Conservation (phyloP, 306 rosid genomes). For the Prunus mume region DNA sequence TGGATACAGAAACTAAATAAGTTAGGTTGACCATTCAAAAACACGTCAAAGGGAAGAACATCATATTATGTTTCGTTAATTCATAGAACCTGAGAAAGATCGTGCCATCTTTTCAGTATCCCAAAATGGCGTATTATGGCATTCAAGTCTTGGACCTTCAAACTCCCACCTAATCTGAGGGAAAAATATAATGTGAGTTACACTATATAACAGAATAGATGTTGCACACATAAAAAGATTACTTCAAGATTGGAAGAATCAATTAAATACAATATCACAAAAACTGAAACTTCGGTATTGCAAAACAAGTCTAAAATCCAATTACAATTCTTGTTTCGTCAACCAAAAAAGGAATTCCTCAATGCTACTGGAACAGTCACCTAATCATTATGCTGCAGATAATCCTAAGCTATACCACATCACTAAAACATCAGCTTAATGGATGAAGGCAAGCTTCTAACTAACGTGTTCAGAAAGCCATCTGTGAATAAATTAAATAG, state of each 20-base stretch:
- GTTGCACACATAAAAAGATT: neutral
- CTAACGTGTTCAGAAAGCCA: too few species aligned
- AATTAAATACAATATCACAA: neutral
- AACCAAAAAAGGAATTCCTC: neutral
- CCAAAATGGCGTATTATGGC: conserved; percentile 61
- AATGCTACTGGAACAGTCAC: neutral
- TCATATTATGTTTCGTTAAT: neutral
- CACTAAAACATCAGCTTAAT: too few species aligned
- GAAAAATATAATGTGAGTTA: neutral
- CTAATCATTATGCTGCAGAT: neutral
- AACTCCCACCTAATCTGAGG: conserved; percentile 52
- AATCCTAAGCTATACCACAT: neutral
- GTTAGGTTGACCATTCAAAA: neutral
- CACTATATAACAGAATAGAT: neutral
- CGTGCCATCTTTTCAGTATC: conserved; percentile 42
- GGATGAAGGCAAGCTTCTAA: too few species aligned
- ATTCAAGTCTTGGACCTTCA: conserved; percentile 76
- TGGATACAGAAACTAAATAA: neutral
- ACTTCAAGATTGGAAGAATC: neutral
- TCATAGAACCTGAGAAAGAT: conserved; percentile 62
- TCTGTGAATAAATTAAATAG: too few species aligned
- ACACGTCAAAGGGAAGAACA: neutral
- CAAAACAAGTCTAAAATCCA: neutral
- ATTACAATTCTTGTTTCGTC: too few species aligned
- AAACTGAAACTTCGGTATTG: neutral